A percentile compares a stretch with the other conserved stretches of the same genome.
Conservation (phyloP, 371 early-diverging fungal species). For the Apophysomyces trapeziformis region DNA sequence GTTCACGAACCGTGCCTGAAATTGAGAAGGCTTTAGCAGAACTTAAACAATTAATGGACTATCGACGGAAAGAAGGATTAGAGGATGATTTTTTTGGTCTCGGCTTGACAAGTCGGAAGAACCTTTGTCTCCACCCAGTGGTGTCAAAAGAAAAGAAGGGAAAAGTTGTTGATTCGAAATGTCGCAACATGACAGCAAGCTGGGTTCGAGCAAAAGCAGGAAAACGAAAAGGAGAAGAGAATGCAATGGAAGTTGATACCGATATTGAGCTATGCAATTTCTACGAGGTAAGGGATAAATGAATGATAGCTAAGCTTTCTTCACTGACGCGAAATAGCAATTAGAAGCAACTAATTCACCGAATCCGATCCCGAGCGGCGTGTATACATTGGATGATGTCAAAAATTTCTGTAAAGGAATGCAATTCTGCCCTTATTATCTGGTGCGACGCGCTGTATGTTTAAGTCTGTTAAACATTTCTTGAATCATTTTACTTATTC, state of each 20-base stretch:
- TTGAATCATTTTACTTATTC: background rate
- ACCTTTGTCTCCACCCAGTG: slow-evolving; percentile 94
- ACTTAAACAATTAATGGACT: slow-evolving; percentile 91
- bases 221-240: slow-evolving; percentile 27
- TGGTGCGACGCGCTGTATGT: slow-evolving; percentile 84
- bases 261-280: slow-evolving; percentile 78
- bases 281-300: slow-evolving; percentile 66
- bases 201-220: slow-evolving; percentile 90
- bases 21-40: slow-evolving; percentile 99
- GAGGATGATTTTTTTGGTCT: slow-evolving; percentile 91
- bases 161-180: slow-evolving; percentile 87
- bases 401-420: slow-evolving; percentile 77
- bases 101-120: slow-evolving; percentile 95
- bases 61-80: slow-evolving; percentile 69
- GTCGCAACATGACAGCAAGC: slow-evolving; percentile 91
- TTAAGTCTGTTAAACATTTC: background rate
- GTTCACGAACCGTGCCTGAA: slow-evolving; percentile 98
- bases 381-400: slow-evolving; percentile 97
- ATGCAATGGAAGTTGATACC: slow-evolving; percentile 42
- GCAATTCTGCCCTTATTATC: slow-evolving; percentile 95
- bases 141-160: slow-evolving; percentile 88
- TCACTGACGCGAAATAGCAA: slow-evolving; percentile 30
- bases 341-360: slow-evolving; percentile 72
- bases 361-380: slow-evolving; percentile 83
- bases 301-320: background rate